Evolutionary conservation across 306 rosid species (phyloP), one percentile per base, ranked within the genome.

Genomic region (Coriaria nepalensis): DNA sequence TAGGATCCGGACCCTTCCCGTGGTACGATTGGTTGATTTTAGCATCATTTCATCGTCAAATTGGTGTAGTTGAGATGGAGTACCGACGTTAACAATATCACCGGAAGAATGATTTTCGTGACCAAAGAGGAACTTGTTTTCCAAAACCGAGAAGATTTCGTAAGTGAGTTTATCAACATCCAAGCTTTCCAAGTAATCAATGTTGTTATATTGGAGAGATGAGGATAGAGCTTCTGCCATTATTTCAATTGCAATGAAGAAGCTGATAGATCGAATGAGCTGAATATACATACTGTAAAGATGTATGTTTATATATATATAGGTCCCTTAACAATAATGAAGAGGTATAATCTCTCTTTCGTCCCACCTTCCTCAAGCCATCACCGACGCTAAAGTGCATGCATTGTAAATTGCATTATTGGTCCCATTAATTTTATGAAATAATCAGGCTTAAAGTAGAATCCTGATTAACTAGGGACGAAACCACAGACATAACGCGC

Each of bases 71-170:
- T 59, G 47, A 0, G 48, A 32, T 33, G 42, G 20, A 7, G 35
- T 2, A 6, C 39, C 32, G 49, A 47, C 10, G 32, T 61, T 20
- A 20, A 20, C 3, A 20, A 20, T 3, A 20, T 20, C 29, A 20
- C 3, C 3, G 29, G 29, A 20, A 20, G 29, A 20, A 20, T 20
- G 29, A 20, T 20, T 20, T 20, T 20, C 59, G 60, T 77, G 73
- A 44, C 95, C 95, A 43, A 88, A 88, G 44, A 88, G 93, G 63
- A 88, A 88, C 36, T 81, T 76, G 49, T 79, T 88, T 32, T 88
- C 97, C 29, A 88, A 67, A 13, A 84, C 73, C 33, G 97, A 88
- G 84, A 88, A 88, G 78, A 88, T 88, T 65, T 88, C 95, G 49
- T 81, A 73, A 60, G 93, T 73, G 66, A 88, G 95, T 73, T 84